Conservation (phyloP, 2,329 filamentous ascomycete genomes). For the Venturia asperata region DNA sequence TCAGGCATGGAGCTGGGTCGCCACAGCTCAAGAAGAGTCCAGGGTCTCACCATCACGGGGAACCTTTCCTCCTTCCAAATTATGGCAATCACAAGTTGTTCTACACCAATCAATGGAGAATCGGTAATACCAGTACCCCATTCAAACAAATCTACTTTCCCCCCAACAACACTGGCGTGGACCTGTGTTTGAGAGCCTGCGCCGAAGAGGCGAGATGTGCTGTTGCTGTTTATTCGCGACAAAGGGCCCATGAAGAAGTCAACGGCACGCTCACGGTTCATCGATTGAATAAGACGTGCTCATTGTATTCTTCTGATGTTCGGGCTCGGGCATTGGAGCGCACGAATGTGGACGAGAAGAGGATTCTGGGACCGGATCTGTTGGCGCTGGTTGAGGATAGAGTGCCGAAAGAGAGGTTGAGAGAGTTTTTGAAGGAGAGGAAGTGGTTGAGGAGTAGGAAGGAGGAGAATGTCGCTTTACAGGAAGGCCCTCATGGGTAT, state of each 20-base stretch:
- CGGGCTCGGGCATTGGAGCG: neutral
- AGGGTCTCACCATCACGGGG: neutral
- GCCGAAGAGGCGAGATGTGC: neutral
- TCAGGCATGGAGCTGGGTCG: neutral
- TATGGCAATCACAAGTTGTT: conserved; percentile 4
- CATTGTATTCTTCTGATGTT: neutral
- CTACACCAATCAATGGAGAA: neutral
- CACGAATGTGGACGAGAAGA: neutral
- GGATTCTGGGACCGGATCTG: neutral
- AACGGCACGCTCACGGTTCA: neutral
- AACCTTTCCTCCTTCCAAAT: neutral
- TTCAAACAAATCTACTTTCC: neutral
- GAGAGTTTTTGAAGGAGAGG: neutral
- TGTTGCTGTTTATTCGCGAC: neutral
- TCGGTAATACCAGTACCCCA: neutral
- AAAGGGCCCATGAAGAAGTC: too few relatives aligned
- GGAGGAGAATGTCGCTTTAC: neutral
- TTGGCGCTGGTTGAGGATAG: neutral
- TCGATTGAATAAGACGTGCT: neutral
- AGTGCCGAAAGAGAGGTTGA: neutral
- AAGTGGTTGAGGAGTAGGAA: neutral
- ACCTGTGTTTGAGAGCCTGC: conserved; percentile 2
- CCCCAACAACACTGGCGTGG: neutral
- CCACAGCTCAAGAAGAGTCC: neutral
- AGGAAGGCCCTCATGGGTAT: neutral